Evolutionary conservation across 768 basidiomycete genomes (phyloP).

Genomic region (Filobasidium wieringae): DNA sequence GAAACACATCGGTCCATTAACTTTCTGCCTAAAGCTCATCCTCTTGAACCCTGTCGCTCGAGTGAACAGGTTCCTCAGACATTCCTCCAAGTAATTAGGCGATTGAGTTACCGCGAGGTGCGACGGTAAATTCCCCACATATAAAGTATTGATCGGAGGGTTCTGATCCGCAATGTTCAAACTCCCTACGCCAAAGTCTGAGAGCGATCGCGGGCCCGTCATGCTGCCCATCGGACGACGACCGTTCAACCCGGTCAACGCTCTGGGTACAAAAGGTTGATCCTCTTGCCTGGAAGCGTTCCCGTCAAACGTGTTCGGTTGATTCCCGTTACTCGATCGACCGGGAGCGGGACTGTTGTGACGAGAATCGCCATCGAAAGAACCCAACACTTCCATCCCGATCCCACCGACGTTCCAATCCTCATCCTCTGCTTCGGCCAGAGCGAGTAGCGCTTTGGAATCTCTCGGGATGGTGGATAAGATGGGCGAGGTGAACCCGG

Average conservation of each 20-base stretch:
- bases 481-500: background rate
- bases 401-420: conserved; percentile 30
- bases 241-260: background rate
- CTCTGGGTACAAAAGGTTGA: background rate
- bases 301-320: background rate
- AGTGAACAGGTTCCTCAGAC: conserved; percentile 67
- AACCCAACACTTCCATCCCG: conserved; percentile 17
- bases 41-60: conserved; percentile 74
- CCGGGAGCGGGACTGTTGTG: conserved; percentile 1
- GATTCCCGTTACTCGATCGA: background rate
- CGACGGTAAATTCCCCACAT: conserved; percentile 93
- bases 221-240: background rate
- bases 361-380: conserved; percentile 14
- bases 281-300: background rate
- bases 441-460: conserved; percentile 33
- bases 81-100: conserved; percentile 73
- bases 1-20: conserved; percentile 97
- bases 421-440: conserved; percentile 37
- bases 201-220: background rate
- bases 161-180: conserved; percentile 65
- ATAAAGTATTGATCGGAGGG: conserved; percentile 98
- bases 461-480: conserved; percentile 6
- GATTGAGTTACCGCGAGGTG: conserved; percentile 56
- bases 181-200: background rate
- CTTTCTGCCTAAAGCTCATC: conserved; percentile 89